Conservation (phyloP, 116 monocot species). For the Posidonia oceanica region DNA sequence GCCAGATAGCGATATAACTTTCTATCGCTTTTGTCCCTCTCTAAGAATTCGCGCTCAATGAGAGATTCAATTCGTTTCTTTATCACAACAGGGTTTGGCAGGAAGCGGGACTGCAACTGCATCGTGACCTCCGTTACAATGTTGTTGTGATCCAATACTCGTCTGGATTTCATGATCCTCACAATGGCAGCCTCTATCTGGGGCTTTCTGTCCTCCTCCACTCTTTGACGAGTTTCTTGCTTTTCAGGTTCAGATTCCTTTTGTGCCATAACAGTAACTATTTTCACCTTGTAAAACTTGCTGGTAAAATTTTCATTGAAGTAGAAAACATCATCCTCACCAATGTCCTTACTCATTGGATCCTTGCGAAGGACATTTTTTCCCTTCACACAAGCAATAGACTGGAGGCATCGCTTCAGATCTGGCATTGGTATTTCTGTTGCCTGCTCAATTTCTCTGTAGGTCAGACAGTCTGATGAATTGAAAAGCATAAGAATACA, state of each 20-base stretch:
- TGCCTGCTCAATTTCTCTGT: slow-evolving; percentile 65
- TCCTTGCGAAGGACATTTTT: slow-evolving; percentile 77
- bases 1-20: slow-evolving; percentile 88
- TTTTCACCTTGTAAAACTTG: slow-evolving; percentile 89
- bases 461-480: slow-evolving; percentile 44
- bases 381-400: slow-evolving; percentile 79
- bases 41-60: slow-evolving; percentile 84
- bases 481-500: slow-evolving; percentile 89
- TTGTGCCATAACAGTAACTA: slow-evolving; percentile 72
- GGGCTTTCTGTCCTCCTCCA: slow-evolving; percentile 89
- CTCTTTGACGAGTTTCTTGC: slow-evolving; percentile 67
- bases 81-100: slow-evolving; percentile 83
- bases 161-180: slow-evolving; percentile 78
- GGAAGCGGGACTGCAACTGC: slow-evolving; percentile 71
- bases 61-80: slow-evolving; percentile 86
- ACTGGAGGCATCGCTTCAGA: slow-evolving; percentile 73
- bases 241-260: slow-evolving; percentile 86
- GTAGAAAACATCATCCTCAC: slow-evolving; percentile 50
- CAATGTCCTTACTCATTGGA: slow-evolving; percentile 84
- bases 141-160: slow-evolving; percentile 85
- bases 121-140: slow-evolving; percentile 79
- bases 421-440: slow-evolving; percentile 65
- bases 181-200: slow-evolving; percentile 95
- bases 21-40: slow-evolving; percentile 72
- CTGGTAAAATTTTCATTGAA: slow-evolving; percentile 76